Conservation (phyloP, 208 protist species). For the Crithidia expoeki region DNA sequence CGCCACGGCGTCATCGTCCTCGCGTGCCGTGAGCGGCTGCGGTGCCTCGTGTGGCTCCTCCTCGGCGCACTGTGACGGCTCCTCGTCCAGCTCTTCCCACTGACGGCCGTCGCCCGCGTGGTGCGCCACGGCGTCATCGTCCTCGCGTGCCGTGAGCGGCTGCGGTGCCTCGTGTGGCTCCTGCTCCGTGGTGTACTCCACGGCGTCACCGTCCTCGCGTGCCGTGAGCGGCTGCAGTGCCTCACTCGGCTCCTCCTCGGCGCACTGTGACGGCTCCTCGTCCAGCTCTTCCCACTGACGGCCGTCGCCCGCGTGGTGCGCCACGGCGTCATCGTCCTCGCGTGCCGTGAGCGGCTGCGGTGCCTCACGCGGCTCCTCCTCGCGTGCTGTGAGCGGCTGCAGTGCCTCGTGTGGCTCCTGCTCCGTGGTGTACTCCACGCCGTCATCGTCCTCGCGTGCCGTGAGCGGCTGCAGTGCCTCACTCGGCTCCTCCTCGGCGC, state of each 20-base stretch:
- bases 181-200: no score
- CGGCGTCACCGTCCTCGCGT: no score
- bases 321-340: slow-evolving; percentile 10
- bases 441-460: no score
- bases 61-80: not conserved
- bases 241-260: not conserved
- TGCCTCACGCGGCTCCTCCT: not conserved
- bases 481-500: not conserved
- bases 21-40: not conserved
- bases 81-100: slow-evolving; percentile 17
- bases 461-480: no score
- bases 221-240: no score
- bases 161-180: no score
- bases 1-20: not conserved
- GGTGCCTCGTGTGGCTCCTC: not conserved
- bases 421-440: no score
- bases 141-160: no score
- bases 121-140: slow-evolving; percentile 6
- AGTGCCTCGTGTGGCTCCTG: no score
- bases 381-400: no score
- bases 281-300: slow-evolving; percentile 16
- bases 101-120: not conserved
- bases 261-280: slow-evolving; percentile 1
- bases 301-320: not conserved
- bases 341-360: not conserved